Conservation (phyloP, 2,329 filamentous ascomycete species). For the Fonsecaea nubica region DNA sequence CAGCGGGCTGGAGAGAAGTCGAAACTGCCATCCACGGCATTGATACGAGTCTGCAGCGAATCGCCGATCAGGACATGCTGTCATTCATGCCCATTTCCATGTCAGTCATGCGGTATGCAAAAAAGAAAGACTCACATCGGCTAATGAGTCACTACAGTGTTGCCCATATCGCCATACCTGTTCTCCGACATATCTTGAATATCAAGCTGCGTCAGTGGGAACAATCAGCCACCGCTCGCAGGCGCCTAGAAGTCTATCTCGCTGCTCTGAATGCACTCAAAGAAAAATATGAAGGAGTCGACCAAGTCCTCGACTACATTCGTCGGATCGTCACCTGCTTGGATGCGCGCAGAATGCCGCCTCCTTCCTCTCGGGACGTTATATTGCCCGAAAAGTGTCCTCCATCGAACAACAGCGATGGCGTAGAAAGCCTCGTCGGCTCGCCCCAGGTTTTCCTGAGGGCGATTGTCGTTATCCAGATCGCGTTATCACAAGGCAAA, state of each 20-base stretch:
- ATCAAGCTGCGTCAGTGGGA: not conserved
- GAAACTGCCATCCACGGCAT: not conserved
- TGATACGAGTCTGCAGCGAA: not conserved
- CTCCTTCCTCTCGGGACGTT: not conserved
- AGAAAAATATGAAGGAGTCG: not conserved
- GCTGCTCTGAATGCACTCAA: not conserved
- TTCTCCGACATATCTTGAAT: not conserved
- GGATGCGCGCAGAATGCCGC: not conserved
- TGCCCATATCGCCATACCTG: not conserved
- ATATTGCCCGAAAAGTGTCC: not conserved
- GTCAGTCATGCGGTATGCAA: not conserved
- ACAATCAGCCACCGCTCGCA: not conserved
- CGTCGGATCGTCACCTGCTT: not conserved
- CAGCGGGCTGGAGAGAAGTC: not conserved
- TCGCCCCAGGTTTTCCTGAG: not conserved
- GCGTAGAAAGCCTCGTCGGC: not conserved
- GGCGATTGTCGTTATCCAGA: not conserved
- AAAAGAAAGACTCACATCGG: not conserved
- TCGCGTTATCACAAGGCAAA: not conserved
- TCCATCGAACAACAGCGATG: not conserved
- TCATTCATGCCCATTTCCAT: slow-evolving; percentile 1
- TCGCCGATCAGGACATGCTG: not conserved
- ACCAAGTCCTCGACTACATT: not conserved
- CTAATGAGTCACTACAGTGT: not conserved
- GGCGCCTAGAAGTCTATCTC: not conserved